Percentiles rank a stretch among this genome's conserved stretches.
These are phyloP conservation scores for Mortierella sp. DNA, from an alignment of 371 early-diverging fungal species.

Conservation along the genomic window DNA sequence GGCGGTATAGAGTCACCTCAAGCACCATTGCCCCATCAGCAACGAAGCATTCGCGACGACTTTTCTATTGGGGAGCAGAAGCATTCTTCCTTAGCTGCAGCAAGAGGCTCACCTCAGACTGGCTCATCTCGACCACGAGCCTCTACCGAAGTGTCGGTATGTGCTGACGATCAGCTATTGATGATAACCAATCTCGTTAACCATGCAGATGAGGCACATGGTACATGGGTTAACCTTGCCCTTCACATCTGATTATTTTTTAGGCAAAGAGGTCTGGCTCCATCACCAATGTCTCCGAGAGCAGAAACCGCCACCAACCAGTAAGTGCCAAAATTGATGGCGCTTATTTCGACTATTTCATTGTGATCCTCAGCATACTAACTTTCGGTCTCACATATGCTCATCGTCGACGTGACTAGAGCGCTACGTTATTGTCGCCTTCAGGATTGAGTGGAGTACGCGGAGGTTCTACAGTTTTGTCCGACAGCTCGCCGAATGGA, in stretches of 20 bases:
- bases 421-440: neutral
- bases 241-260: neutral
- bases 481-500: slow-evolving; percentile 22
- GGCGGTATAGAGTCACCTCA: slow-evolving; percentile 18
- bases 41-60: slow-evolving; percentile 5
- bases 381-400: neutral
- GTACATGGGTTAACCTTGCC: neutral
- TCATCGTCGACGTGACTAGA: slow-evolving; percentile 1
- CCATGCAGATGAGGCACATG: neutral
- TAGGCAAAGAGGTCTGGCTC: slow-evolving; percentile 23
- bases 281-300: neutral
- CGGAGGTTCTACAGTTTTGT: neutral
- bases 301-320: neutral
- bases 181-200: neutral
- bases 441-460: slow-evolving; percentile 10
- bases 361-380: neutral
- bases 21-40: neutral
- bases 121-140: slow-evolving; percentile 37
- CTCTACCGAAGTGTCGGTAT: slow-evolving; percentile 31
- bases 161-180: neutral
- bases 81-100: neutral
- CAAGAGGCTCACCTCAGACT: slow-evolving; percentile 11
- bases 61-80: slow-evolving; percentile 4
- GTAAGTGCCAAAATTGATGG: slow-evolving; percentile 10
- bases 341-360: neutral